These are phyloP conservation scores for Volvox africanus DNA, from an alignment of 139 green algal genomes.

Conservation along the genomic window DNA sequence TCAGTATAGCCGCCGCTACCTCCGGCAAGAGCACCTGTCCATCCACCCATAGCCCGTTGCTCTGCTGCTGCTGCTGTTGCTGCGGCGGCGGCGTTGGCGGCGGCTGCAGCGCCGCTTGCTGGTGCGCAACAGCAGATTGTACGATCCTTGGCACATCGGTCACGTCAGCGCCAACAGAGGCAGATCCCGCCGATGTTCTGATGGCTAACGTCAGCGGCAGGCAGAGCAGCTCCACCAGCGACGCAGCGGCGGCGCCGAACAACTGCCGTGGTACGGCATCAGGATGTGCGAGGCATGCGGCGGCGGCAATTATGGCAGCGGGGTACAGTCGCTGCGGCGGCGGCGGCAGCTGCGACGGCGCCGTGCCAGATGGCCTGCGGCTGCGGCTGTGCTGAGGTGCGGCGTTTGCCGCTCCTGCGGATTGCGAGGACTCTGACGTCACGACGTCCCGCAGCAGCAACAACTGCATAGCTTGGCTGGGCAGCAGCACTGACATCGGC, in stretches of 20 bases:
- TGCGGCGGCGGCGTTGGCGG: background rate
- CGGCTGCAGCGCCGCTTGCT: background rate
- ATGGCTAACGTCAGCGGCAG: conserved; percentile 5
- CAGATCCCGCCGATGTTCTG: background rate
- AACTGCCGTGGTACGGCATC: background rate
- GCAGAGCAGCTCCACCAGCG: conserved; percentile 15
- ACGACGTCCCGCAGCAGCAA: background rate
- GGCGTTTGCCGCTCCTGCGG: background rate
- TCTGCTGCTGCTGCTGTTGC: background rate
- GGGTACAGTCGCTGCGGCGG: conserved; percentile 4
- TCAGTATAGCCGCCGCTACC: conserved; percentile 27
- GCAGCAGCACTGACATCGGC: background rate
- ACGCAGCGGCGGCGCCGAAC: background rate
- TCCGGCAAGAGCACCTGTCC: conserved; percentile 17
- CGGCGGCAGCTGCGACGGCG: background rate
- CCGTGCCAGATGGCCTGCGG: background rate
- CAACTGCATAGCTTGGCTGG: background rate
- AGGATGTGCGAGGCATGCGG: conserved; percentile 13
- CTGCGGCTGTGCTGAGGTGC: background rate
- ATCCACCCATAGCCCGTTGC: background rate
- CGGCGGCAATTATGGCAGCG: conserved; percentile 20
- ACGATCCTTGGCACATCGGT: background rate
- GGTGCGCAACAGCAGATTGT: background rate
- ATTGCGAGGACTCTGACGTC: background rate
- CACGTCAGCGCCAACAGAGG: background rate